Percentiles rank a stretch among this genome's conserved stretches.
Conservation (phyloP, 805 yeast species). For the Teunomyces atbi region DNA sequence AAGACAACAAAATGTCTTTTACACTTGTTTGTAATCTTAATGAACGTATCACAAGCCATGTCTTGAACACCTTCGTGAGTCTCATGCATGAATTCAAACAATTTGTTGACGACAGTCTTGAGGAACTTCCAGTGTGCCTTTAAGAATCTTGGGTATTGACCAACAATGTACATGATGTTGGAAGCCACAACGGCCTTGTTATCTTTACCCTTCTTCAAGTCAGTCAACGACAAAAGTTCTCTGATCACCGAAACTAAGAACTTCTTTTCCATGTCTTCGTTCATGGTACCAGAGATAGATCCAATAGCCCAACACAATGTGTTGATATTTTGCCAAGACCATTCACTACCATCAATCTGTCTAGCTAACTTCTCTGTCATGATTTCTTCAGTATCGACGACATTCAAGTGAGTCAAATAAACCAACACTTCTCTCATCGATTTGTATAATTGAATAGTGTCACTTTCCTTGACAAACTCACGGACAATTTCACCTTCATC, state of each 20-base stretch:
- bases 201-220: slow-evolving; percentile 94
- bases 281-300: slow-evolving; percentile 97
- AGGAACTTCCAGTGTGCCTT: slow-evolving; percentile 98
- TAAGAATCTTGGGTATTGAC: slow-evolving; percentile 95
- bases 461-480: slow-evolving; percentile 95
- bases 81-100: slow-evolving; percentile 99
- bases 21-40: slow-evolving; percentile 92
- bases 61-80: slow-evolving; percentile 99
- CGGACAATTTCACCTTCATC: slow-evolving; percentile 99
- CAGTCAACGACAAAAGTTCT: slow-evolving; percentile 87
- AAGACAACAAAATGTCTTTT: slow-evolving; percentile 89
- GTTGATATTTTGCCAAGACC: slow-evolving; percentile 99
- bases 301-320: slow-evolving; percentile 99
- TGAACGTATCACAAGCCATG: slow-evolving; percentile 99
- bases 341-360: slow-evolving; percentile 94
- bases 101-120: slow-evolving; percentile 91
- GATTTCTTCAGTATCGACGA: slow-evolving; percentile 87
- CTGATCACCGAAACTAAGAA: slow-evolving; percentile 91
- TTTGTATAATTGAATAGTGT: slow-evolving; percentile 92
- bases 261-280: slow-evolving; percentile 94
- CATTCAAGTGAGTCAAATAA: slow-evolving; percentile 92
- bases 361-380: slow-evolving; percentile 89
- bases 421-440: slow-evolving; percentile 95
- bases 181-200: slow-evolving; percentile 99
- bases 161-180: slow-evolving; percentile 99